A percentile compares a stretch with the other conserved stretches of the same genome.
Conservation (phyloP, 768 basidiomycete species). For the Cubamyces lactineus region DNA sequence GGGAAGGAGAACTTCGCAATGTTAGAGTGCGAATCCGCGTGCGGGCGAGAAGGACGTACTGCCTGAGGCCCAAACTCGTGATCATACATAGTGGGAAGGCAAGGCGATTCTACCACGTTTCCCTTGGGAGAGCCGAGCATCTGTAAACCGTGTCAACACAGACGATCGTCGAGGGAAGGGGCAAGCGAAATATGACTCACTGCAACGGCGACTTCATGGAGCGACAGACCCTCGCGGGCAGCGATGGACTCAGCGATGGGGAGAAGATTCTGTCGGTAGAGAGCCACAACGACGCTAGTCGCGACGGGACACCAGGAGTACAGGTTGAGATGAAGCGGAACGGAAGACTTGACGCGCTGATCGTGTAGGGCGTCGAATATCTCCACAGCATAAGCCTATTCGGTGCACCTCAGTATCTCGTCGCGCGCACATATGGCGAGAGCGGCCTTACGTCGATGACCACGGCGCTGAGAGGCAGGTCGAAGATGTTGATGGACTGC, state of each 20-base stretch:
- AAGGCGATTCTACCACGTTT: conserved; percentile 14
- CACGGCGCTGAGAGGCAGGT: background rate
- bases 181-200: background rate
- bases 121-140: background rate
- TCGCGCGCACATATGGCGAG: no score
- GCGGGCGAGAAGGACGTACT: conserved; percentile 3
- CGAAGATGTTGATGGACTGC: no score
- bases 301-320: background rate
- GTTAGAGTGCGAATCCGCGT: no score
- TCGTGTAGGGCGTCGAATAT: background rate
- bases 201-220: background rate
- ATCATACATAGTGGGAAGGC: conserved; percentile 28
- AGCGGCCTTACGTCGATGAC: background rate
- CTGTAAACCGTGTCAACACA: background rate
- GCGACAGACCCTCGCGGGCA: background rate
- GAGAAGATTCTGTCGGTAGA: background rate
- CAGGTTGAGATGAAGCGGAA: background rate
- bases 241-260: background rate
- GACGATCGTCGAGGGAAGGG: no score
- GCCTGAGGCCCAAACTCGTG: conserved; percentile 25
- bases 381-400: background rate
- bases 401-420: background rate
- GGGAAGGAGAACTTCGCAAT: background rate
- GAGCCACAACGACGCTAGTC: background rate
- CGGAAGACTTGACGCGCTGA: background rate